phyloP scores from a whole-genome alignment of 1,139 yeast genomes.

The Blastobotrys elegans region DNA sequence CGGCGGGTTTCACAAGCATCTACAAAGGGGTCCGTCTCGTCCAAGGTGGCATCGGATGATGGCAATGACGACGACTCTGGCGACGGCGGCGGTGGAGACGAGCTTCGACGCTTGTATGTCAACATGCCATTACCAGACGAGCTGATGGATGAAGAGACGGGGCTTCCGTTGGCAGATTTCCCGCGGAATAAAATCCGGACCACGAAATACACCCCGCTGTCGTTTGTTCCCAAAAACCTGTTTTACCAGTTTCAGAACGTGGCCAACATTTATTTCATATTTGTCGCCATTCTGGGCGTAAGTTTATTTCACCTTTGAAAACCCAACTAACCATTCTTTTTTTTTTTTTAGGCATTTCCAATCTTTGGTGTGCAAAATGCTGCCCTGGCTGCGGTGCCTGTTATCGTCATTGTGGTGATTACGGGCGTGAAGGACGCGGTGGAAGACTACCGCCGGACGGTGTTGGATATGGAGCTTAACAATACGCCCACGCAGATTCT shows the following conservation, averaged over 20 bases:
- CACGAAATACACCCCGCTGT: constrained; percentile 86
- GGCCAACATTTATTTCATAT: constrained; percentile 83
- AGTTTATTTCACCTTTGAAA: constrained; percentile 5
- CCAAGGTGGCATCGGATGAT: background rate
- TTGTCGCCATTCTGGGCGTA: constrained; percentile 70
- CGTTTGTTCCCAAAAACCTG: constrained; percentile 83
- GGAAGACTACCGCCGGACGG: constrained; percentile 85
- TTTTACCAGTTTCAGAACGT: constrained; percentile 76
- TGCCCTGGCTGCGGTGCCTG: constrained; percentile 87
- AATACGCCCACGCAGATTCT: constrained; percentile 80
- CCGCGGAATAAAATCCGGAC: constrained; percentile 92
- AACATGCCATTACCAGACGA: constrained; percentile 66
- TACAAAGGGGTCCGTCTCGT: background rate
- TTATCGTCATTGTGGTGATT: constrained; percentile 81
- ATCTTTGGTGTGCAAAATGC: constrained; percentile 91
- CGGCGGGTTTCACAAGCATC: constrained; percentile 14
- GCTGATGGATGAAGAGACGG: constrained; percentile 51
- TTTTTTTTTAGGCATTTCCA: constrained; percentile 49
- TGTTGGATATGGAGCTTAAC: constrained; percentile 77
- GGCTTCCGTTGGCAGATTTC: constrained; percentile 53
- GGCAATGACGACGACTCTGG: background rate
- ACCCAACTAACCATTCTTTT: constrained; percentile 5
- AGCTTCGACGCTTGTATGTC: constrained; percentile 40
- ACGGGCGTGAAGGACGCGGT: constrained; percentile 92
- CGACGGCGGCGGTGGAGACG: constrained; percentile 5